Percentiles rank a stretch among this genome's conserved stretches.
These are phyloP conservation scores for Purshia tridentata DNA, from an alignment of 306 rosid genomes.

Conservation along the genomic window DNA sequence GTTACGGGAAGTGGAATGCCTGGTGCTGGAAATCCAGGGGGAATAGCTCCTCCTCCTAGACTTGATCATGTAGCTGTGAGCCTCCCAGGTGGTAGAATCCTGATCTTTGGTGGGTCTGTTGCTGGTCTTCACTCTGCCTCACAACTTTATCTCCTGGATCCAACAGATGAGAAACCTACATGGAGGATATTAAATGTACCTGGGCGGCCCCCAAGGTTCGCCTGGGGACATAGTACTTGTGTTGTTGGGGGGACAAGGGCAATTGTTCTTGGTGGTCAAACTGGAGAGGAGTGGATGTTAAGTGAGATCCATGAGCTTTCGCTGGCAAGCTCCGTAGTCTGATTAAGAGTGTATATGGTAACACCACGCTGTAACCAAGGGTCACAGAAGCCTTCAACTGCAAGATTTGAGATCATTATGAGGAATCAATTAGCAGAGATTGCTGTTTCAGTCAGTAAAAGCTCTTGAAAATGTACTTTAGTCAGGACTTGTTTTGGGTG, in stretches of 20 bases:
- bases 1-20: slow-evolving; percentile 97
- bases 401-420: slow-evolving; percentile 35
- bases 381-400: slow-evolving; percentile 30
- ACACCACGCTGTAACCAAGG: slow-evolving; percentile 32
- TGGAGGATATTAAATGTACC: slow-evolving; percentile 97
- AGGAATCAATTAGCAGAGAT: slow-evolving; percentile 39
- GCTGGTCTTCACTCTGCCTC: slow-evolving; percentile 99
- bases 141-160: slow-evolving; percentile 91
- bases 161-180: slow-evolving; percentile 95
- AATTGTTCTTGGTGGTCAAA: slow-evolving; percentile 94
- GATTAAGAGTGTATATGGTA: slow-evolving; percentile 34
- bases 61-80: slow-evolving; percentile 97
- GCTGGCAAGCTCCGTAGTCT: slow-evolving; percentile 69
- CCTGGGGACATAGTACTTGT: slow-evolving; percentile 99
- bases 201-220: slow-evolving; percentile 91
- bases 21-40: slow-evolving; percentile 97
- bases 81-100: slow-evolving; percentile 97
- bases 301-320: slow-evolving; percentile 98
- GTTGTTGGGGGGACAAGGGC: slow-evolving; percentile 99
- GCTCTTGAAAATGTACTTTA: slow-evolving; percentile 40
- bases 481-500: slow-evolving; percentile 48
- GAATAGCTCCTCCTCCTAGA: slow-evolving; percentile 98
- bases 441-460: slow-evolving; percentile 37
- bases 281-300: slow-evolving; percentile 99
- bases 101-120: slow-evolving; percentile 96